Percentiles rank a stretch among this genome's conserved stretches.
Conservation (phyloP, 164 flowering plant species). For the Aristolochia californica region DNA sequence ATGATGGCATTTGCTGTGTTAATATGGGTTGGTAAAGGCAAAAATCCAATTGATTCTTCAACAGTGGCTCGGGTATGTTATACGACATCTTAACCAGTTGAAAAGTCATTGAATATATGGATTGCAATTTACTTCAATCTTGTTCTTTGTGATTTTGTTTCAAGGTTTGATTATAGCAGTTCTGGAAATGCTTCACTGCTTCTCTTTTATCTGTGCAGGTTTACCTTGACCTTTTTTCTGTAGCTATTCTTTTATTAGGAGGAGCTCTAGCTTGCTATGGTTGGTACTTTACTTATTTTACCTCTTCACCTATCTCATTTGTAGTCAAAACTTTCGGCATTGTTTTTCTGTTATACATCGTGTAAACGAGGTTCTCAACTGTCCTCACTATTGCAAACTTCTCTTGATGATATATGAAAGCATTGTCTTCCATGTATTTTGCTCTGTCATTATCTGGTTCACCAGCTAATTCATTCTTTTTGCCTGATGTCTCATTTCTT, state of each 20-base stretch:
- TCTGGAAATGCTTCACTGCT: background rate
- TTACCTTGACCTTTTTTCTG: constrained; percentile 53
- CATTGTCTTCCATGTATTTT: too few relatives aligned
- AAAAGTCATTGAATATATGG: background rate
- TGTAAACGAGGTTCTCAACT: too few relatives aligned
- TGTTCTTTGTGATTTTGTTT: background rate
- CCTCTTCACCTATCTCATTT: background rate
- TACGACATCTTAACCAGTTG: background rate
- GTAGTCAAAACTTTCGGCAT: too few relatives aligned
- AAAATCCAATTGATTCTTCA: constrained; percentile 53
- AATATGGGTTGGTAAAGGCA: constrained; percentile 73
- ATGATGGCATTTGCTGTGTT: constrained; percentile 65
- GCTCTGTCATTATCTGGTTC: background rate
- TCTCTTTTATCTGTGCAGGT: constrained; percentile 42
- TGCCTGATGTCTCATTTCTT: constrained; percentile 5
- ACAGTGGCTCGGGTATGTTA: constrained; percentile 61
- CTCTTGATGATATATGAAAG: too few relatives aligned
- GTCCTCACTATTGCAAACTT: too few relatives aligned
- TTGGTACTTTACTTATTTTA: constrained; percentile 12
- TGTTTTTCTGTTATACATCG: too few relatives aligned
- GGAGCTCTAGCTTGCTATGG: constrained; percentile 84
- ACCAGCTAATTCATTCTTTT: background rate
- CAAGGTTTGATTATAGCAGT: background rate
- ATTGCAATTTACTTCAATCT: background rate
- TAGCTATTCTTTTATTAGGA: constrained; percentile 45